Conservation (phyloP, 768 basidiomycete species). For the Boletus rex-veris region DNA sequence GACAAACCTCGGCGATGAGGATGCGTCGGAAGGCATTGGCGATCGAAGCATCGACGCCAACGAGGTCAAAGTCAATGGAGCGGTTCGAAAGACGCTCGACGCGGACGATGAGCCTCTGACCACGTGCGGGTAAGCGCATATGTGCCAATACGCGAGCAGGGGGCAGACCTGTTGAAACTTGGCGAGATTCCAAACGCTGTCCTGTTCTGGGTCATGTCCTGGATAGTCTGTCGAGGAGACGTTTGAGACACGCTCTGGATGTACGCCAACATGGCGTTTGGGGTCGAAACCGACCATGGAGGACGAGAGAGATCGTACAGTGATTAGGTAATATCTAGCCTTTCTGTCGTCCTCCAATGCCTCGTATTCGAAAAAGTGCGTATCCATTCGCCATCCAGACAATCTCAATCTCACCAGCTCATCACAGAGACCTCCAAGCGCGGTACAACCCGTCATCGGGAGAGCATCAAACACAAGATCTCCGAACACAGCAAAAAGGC, state of each 20-base stretch:
- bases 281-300: constrained; percentile 32
- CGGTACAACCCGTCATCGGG: constrained; percentile 65
- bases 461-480: constrained; percentile 71
- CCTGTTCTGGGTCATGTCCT: constrained; percentile 81
- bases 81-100: constrained; percentile 78
- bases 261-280: constrained; percentile 60
- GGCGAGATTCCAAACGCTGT: constrained; percentile 77
- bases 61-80: constrained; percentile 90
- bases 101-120: constrained; percentile 67
- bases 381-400: neutral
- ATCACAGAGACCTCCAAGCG: constrained; percentile 82
- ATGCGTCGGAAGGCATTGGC: constrained; percentile 93
- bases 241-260: constrained; percentile 68
- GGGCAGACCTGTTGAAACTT: constrained; percentile 71
- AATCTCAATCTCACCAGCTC: neutral
- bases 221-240: constrained; percentile 91
- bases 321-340: constrained; percentile 18
- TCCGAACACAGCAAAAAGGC: constrained; percentile 75
- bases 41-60: constrained; percentile 94
- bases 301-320: neutral
- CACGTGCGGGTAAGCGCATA: constrained; percentile 5
- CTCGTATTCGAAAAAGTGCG: constrained; percentile 68
- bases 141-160: neutral
- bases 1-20: constrained; percentile 84
- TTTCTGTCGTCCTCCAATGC: constrained; percentile 35